Evolutionary conservation across 345 rosid genomes (phyloP).

Genomic region (Gossypium stocksii): DNA sequence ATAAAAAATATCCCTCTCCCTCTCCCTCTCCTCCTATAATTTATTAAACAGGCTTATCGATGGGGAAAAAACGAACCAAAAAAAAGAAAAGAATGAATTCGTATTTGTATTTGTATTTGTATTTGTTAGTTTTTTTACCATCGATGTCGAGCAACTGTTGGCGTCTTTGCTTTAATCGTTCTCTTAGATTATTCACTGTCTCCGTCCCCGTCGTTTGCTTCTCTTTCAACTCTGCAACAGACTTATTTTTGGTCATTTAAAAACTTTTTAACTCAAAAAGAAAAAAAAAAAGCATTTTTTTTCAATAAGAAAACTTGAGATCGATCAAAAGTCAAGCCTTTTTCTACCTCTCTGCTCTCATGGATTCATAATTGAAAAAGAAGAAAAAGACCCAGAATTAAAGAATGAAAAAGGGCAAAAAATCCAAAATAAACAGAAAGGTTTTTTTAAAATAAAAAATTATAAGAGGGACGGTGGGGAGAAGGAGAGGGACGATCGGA

Average conservation of each 20-base stretch:
- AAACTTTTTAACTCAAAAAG: background rate
- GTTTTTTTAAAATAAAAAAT: too few species aligned
- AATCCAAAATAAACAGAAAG: too few species aligned
- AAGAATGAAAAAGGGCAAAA: too few species aligned
- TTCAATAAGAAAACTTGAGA: background rate
- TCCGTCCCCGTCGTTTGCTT: constrained; percentile 70
- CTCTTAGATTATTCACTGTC: constrained; percentile 60
- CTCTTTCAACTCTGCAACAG: constrained; percentile 89
- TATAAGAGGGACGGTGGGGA: too few species aligned
- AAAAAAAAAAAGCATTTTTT: background rate
- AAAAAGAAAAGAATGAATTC: too few species aligned
- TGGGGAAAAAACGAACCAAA: too few species aligned
- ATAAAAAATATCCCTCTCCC: too few species aligned
- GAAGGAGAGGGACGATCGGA: too few species aligned
- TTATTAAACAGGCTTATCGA: too few species aligned
- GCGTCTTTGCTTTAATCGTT: constrained; percentile 75
- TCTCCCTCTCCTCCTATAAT: too few species aligned
- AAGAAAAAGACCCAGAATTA: background rate
- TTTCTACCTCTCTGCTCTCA: background rate
- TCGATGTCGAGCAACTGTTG: constrained; percentile 74
- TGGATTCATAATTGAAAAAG: background rate
- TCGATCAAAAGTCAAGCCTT: background rate
- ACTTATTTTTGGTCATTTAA: constrained; percentile 22
- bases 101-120: too few species aligned
- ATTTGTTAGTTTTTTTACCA: constrained; percentile 28